Evolutionary conservation across 495 filamentous ascomycete species (phyloP), one percentile per base, ranked within the genome.

Genomic region (Aspergillus baeticus): DNA sequence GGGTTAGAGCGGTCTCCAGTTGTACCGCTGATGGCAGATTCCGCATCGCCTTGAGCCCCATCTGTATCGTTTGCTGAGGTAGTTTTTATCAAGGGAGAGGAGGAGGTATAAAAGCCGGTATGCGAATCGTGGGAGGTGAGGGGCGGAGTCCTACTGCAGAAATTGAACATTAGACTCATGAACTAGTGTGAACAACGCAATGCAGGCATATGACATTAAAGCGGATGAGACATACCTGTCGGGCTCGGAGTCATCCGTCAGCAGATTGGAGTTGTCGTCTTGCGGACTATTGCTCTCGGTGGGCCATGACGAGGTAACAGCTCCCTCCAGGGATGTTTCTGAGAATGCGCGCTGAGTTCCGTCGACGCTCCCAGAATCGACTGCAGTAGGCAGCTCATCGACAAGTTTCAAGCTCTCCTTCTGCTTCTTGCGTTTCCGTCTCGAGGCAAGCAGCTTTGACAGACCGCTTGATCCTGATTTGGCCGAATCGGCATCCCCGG

Each of bases 41-140:
- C 68, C 1, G 55, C 55, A 58, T 73, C 68, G 3, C 51, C 64
- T 10, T 66, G 62, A 6, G 38, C 54, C 8, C 52, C 55, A 33
- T 65, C 63, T 3, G 58, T 59, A 7, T 72, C 60, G 6, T 60
- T 43, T 5, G 71, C 75, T 57, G 72, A 80, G 49, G 75, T 81
- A 62, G 70, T 81, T 60, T 86, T 84, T 33, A 94, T 82, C 49
- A 92, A 72, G 26, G 90, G 91, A 22, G 91, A 92, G 14, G 90
- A 93, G 11, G 88, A 84, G 26, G 91, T 93, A 51, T 92, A 77
- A 69, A 89, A 88, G 53, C 86, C 90, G 59, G 85, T 78, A 66
- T 94, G 90, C 23, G 90, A 93, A 35, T 87, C 80, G 69, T 87
- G 87, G 26, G 85, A 78, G 38, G 86, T 85, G 51, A 89, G 80